These are phyloP conservation scores for Trametes hirsuta DNA, from an alignment of 1,284 basidiomycete genomes.

Conservation along the genomic window DNA sequence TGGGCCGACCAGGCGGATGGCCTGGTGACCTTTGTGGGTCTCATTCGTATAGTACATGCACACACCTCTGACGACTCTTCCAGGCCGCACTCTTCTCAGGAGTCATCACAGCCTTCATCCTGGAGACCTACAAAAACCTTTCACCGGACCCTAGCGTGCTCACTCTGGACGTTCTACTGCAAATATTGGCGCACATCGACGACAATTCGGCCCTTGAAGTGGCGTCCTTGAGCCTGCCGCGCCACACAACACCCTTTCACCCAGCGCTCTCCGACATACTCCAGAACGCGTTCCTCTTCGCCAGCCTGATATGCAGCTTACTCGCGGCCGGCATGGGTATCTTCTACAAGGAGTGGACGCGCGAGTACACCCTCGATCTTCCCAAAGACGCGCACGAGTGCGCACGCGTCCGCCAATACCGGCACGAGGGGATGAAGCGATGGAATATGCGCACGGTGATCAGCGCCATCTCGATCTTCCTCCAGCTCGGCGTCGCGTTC, in stretches of 20 bases:
- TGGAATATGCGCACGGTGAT: constrained; percentile 10
- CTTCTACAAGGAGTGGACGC: constrained; percentile 14
- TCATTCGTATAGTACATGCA: background rate
- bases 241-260: background rate
- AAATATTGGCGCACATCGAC: background rate
- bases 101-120: background rate
- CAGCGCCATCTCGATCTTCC: constrained; percentile 13
- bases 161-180: background rate
- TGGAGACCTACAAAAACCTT: background rate
- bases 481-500: constrained; percentile 15
- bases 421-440: constrained; percentile 1
- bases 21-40: background rate
- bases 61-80: background rate
- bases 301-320: constrained; percentile 11
- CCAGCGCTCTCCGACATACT: background rate
- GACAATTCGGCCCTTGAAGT: background rate
- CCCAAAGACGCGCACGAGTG: background rate
- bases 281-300: constrained; percentile 10
- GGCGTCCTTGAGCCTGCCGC: background rate
- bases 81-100: background rate
- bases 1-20: constrained; percentile 3
- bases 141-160: background rate
- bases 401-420: constrained; percentile 2
- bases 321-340: constrained; percentile 12
- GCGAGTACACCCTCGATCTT: constrained; percentile 5